Percentiles rank a stretch among this genome's conserved stretches.
These are phyloP conservation scores for Ambrosia artemisiifolia DNA, from an alignment of 129 eudicot species.

Conservation along the genomic window DNA sequence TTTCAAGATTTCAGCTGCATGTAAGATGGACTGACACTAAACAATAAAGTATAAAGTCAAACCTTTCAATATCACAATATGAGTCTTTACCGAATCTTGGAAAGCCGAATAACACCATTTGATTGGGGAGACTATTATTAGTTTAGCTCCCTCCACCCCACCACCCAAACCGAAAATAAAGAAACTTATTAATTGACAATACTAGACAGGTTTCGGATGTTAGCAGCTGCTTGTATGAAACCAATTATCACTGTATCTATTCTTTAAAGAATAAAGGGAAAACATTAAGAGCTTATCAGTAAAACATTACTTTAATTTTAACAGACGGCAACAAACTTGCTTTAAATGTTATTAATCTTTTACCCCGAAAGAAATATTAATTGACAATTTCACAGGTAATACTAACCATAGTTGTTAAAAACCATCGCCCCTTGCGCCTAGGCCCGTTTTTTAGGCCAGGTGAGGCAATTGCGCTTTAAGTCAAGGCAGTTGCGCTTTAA, in stretches of 20 bases:
- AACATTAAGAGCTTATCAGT: background rate
- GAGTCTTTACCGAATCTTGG: background rate
- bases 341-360: background rate
- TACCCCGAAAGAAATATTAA: background rate
- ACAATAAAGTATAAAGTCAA: background rate
- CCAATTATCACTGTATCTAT: background rate
- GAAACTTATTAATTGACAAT: background rate
- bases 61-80: background rate
- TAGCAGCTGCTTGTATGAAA: background rate
- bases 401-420: no score
- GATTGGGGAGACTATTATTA: background rate
- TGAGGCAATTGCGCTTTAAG: no score
- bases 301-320: background rate
- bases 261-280: background rate
- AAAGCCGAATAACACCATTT: background rate
- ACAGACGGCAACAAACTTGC: background rate
- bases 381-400: background rate
- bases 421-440: no score
- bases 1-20: background rate
- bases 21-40: conserved; percentile 2
- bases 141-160: background rate
- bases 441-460: no score
- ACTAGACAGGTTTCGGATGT: background rate
- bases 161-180: background rate
- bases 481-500: no score